Evolutionary conservation across 176 grass and related monocot species (phyloP).

Genomic region (Carex littledalei): DNA sequence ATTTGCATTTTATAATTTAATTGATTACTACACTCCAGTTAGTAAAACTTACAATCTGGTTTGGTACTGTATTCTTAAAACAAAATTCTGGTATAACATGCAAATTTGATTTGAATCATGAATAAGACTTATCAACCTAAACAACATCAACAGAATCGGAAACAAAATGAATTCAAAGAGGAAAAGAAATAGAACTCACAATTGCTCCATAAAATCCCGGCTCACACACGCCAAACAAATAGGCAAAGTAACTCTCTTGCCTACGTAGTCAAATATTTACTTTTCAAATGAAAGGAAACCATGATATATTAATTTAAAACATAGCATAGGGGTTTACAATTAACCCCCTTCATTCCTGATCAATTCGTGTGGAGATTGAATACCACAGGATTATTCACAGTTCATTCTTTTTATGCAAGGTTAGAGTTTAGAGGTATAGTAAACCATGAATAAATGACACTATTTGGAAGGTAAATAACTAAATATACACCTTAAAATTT

Average conservation of each 20-base stretch:
- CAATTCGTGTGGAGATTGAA: too few relatives aligned
- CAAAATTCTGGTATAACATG: background rate
- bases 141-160: background rate
- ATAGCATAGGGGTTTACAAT: background rate
- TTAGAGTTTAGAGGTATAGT: too few relatives aligned
- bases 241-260: slow-evolving; percentile 96
- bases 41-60: background rate
- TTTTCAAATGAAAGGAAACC: background rate
- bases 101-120: background rate
- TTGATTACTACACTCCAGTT: background rate
- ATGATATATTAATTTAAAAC: background rate
- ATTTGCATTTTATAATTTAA: background rate
- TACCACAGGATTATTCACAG: too few relatives aligned
- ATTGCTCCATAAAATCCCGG: slow-evolving; percentile 75
- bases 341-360: too few relatives aligned
- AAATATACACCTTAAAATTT: too few relatives aligned
- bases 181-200: slow-evolving; percentile 32
- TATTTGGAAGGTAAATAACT: too few relatives aligned
- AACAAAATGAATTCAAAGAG: background rate
- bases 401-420: too few relatives aligned
- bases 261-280: slow-evolving; percentile 27
- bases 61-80: background rate
- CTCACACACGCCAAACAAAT: slow-evolving; percentile 75
- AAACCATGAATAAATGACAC: too few relatives aligned
- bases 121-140: background rate